These are phyloP conservation scores for Globisporangium acanthophoron DNA, from an alignment of 352 stramenopile species.

Conservation along the genomic window DNA sequence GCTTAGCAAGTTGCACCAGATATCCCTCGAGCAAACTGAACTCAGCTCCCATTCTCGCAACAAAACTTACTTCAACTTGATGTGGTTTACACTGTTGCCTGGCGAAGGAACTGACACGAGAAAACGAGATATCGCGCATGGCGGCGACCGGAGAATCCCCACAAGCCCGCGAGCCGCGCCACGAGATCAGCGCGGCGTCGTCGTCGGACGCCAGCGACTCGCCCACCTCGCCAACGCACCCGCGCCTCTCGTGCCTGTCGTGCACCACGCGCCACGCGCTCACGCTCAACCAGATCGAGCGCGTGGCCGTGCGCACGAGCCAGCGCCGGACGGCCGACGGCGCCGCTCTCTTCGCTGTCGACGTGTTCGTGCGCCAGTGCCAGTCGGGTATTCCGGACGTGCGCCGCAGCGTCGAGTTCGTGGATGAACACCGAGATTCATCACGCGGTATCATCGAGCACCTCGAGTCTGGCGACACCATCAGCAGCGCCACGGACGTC, in stretches of 20 bases:
- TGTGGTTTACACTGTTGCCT: neutral
- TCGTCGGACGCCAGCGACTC: slow-evolving; percentile 3
- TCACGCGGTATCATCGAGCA: neutral
- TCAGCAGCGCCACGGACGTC: neutral
- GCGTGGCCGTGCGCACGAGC: slow-evolving; percentile 34
- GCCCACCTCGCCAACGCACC: neutral
- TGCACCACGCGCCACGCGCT: slow-evolving; percentile 41
- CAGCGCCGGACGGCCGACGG: slow-evolving; percentile 27
- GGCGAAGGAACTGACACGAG: neutral
- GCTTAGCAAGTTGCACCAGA: neutral
- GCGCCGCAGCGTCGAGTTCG: slow-evolving; percentile 10
- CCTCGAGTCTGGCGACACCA: neutral
- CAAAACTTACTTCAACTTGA: neutral
- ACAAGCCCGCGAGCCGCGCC: neutral
- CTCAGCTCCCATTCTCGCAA: no score
- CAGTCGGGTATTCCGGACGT: slow-evolving; percentile 42
- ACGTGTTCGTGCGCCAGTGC: slow-evolving; percentile 31
- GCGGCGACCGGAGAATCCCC: neutral
- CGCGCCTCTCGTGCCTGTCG: slow-evolving; percentile 20
- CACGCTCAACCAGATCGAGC: slow-evolving; percentile 54
- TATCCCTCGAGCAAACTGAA: neutral
- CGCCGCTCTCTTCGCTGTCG: slow-evolving; percentile 45
- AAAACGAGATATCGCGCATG: neutral
- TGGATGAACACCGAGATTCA: slow-evolving; percentile 1
- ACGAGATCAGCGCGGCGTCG: neutral